These are phyloP conservation scores for Lactarius sp. DNA, from an alignment of 768 basidiomycete genomes.

Conservation along the genomic window DNA sequence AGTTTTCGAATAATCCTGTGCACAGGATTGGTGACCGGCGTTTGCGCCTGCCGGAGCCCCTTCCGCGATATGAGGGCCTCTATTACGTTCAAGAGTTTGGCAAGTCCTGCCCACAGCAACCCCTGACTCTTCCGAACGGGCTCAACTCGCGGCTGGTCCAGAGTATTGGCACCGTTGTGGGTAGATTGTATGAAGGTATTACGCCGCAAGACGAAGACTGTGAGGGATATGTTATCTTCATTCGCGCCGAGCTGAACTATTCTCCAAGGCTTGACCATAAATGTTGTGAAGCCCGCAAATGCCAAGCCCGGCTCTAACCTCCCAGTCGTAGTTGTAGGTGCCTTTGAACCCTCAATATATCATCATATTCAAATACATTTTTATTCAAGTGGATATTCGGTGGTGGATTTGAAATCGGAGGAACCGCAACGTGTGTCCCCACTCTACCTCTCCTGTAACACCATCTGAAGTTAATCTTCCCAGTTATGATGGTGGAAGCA, in stretches of 20 bases:
- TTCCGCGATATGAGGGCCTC: constrained; percentile 21
- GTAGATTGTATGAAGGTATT: neutral
- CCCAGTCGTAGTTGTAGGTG: constrained; percentile 29
- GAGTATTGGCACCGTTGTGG: neutral
- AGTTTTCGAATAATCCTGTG: neutral
- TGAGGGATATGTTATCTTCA: constrained; percentile 7
- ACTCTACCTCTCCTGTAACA: neutral
- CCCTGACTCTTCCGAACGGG: constrained; percentile 16
- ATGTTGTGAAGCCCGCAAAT: constrained; percentile 26
- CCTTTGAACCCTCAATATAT: neutral
- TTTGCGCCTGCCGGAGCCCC: constrained; percentile 33
- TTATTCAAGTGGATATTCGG: constrained; percentile 29
- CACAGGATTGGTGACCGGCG: constrained; percentile 35
- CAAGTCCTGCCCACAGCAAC: constrained; percentile 30
- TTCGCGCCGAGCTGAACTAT: neutral
- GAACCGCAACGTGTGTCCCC: constrained; percentile 12
- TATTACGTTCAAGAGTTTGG: constrained; percentile 27
- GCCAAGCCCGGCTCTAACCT: constrained; percentile 17
- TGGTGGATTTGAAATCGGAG: constrained; percentile 23
- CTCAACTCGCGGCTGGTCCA: neutral
- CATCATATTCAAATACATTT: neutral
- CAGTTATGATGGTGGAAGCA: constrained; percentile 26
- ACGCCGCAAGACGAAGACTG: constrained; percentile 26
- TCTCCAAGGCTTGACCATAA: constrained; percentile 28
- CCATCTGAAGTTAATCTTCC: neutral